A percentile compares a stretch with the other conserved stretches of the same genome.
Evolutionary conservation across 495 filamentous ascomycete species (phyloP).

Genomic region (Aspergillus saccharolyticus): DNA sequence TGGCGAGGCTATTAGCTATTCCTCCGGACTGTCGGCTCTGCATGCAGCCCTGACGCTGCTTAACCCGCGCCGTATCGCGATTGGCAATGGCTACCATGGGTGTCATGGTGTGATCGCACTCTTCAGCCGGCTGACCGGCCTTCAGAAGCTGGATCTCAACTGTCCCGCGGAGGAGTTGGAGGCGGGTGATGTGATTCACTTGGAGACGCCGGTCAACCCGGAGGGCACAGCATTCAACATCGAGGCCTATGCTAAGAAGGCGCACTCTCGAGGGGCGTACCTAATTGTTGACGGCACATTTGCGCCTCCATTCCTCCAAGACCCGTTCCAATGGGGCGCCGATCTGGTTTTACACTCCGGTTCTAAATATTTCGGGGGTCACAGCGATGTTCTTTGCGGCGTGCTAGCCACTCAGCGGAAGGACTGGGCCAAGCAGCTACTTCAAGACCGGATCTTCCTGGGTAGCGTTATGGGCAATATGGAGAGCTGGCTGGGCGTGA

Average conservation of each 20-base stretch:
- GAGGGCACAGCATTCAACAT: constrained; percentile 75
- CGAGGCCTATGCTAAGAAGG: constrained; percentile 59
- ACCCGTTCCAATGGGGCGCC: constrained; percentile 74
- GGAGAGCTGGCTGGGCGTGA: constrained; percentile 86
- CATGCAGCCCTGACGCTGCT: constrained; percentile 73
- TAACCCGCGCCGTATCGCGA: constrained; percentile 72
- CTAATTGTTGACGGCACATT: constrained; percentile 91
- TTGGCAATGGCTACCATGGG: constrained; percentile 86
- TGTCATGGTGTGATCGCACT: constrained; percentile 78
- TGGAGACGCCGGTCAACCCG: constrained; percentile 92
- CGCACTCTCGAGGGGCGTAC: constrained; percentile 64
- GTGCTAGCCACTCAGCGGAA: constrained; percentile 60
- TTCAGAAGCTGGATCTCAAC: constrained; percentile 60
- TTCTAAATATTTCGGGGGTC: constrained; percentile 94
- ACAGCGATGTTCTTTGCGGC: constrained; percentile 85
- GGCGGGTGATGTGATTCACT: constrained; percentile 77
- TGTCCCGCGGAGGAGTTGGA: constrained; percentile 51
- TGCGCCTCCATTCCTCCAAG: constrained; percentile 81
- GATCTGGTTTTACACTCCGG: constrained; percentile 87
- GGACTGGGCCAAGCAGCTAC: constrained; percentile 54
- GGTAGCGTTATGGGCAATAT: constrained; percentile 85
- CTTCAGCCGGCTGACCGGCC: constrained; percentile 62
- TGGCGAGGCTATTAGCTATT: constrained; percentile 67
- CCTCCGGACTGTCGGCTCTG: constrained; percentile 81
- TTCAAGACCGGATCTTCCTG: constrained; percentile 62